Evolutionary conservation across 805 yeast species (phyloP), one percentile per base, ranked within the genome.

Genomic region (Saturnispora diversa): DNA sequence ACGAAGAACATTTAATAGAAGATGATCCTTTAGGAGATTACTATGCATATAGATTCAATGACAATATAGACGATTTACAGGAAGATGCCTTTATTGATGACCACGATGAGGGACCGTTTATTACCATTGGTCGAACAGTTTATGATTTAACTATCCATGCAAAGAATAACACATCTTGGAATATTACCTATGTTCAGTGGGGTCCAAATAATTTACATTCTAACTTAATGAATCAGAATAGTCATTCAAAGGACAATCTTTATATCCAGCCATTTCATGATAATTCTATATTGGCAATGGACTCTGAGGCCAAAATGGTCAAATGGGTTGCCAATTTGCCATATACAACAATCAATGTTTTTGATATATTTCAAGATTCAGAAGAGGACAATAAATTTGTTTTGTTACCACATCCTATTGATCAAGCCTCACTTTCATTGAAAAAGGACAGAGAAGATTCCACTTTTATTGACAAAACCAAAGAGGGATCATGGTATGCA

Each of bases 231-330:
- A 51, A 53, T 27, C 77, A 76, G 48, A 71, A 74, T 45, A 63
- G 63, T 35, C 65, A 68, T 17, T 77, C 94, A 3, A 56, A 69
- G 13, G 97, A 88, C 59, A 77, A 79, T 26, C 63, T 86, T 3
- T 83, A 82, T 49, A 76, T 90, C 46, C 79, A 90, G 5, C 94
- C 97, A 1, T 77, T 85, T 54, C 84, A 82, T 53, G 94, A 86
- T 56, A 77, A 73, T 42, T 75, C 94, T 0, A 59, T 90, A 12
- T 59, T 88, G 41, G 96, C 94, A 0, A 71, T 84, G 31, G 84
- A 84, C 54, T 64, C 75, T 11, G 69, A 73, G 39, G 63, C 74
- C n/a, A 82, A 80, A 34, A 72, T 78, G 2, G 87, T 88, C 0
- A 70, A 75, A 41, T 88, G 97, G 97, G 75, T 82, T 3, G 72